Evolutionary conservation across 1,284 basidiomycete species (phyloP), one percentile per base, ranked within the genome.

Genomic region (Rhodotorula sp.): DNA sequence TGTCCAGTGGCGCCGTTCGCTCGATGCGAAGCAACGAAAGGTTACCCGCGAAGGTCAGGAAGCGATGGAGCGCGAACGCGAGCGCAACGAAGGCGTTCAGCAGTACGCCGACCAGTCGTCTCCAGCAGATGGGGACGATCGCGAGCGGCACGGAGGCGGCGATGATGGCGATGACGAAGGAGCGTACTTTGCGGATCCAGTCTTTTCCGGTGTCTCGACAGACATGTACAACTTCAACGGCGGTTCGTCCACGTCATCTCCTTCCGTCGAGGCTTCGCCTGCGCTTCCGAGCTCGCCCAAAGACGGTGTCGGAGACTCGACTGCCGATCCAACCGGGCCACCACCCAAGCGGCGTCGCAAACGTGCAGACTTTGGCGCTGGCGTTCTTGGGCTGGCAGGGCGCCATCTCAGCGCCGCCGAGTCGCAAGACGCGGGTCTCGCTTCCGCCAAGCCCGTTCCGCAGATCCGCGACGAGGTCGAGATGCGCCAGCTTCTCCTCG

Each of bases 401-500:
- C 38, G 8, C 38, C 8, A 10, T 12, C 38, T 12, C 49, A 28
- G 8, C 10, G 26, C 52, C n/a, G 15, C 54, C n/a, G n/a, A n/a
- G 54, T 28, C 6, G 4, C 54, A 50, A 50, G 49, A 19, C 49
- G 49, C 49, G 7, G 19, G 49, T 2, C 49, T 26, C 26, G 54
- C 54, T 28, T 14, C 12, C 16, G 54, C 15, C 54, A 55, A 26
- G 5, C 15, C 26, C 26, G 54, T 16, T 6, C 6, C 28, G 26
- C 54, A 55, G 16, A 28, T 26, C n/a, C 54, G 54, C 54, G 54
- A 55, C 15, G 26, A 55, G 54, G 26, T 55, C 26, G 54, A 55
- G 54, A 28, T 28, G 8, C 64, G 67, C 14, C 62, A 61, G n/a
- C 64, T 63, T 15, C 62, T 70, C n/a, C 68, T 69, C 59, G 69